phyloP scores from a whole-genome alignment of 345 rosid species.

The Sisymbrium irio region DNA sequence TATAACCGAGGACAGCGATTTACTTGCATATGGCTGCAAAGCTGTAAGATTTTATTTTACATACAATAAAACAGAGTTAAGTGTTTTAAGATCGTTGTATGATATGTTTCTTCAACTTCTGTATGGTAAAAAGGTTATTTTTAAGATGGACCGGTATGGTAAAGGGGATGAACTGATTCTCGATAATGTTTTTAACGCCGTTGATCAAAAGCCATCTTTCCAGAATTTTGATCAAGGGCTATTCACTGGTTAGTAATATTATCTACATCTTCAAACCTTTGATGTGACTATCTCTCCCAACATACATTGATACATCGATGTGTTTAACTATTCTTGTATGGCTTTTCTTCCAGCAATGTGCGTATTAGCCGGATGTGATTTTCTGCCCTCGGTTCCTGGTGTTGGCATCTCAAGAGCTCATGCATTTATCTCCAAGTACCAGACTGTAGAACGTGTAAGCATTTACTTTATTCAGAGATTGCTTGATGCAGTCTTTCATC shows the following conservation, averaged over 20 bases:
- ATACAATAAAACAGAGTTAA: neutral
- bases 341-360: constrained; percentile 65
- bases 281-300: neutral
- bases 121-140: constrained; percentile 48
- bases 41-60: constrained; percentile 61
- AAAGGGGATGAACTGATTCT: constrained; percentile 71
- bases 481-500: neutral
- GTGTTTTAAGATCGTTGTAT: constrained; percentile 24
- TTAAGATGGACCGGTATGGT: constrained; percentile 90
- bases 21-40: constrained; percentile 83
- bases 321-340: constrained; percentile 16
- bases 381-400: constrained; percentile 88
- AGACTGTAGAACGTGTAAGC: constrained; percentile 77
- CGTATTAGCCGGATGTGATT: constrained; percentile 92
- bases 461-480: neutral
- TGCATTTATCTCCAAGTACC: constrained; percentile 64
- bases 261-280: neutral
- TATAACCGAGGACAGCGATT: constrained; percentile 89
- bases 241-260: constrained; percentile 53
- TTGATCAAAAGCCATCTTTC: constrained; percentile 57
- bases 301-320: neutral
- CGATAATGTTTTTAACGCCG: constrained; percentile 56
- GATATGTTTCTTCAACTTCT: constrained; percentile 23
- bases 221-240: constrained; percentile 52
- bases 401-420: constrained; percentile 79